Percentiles rank a stretch among this genome's conserved stretches.
phyloP scores from a whole-genome alignment of 306 rosid genomes.

The Quercus aquifolioides region DNA sequence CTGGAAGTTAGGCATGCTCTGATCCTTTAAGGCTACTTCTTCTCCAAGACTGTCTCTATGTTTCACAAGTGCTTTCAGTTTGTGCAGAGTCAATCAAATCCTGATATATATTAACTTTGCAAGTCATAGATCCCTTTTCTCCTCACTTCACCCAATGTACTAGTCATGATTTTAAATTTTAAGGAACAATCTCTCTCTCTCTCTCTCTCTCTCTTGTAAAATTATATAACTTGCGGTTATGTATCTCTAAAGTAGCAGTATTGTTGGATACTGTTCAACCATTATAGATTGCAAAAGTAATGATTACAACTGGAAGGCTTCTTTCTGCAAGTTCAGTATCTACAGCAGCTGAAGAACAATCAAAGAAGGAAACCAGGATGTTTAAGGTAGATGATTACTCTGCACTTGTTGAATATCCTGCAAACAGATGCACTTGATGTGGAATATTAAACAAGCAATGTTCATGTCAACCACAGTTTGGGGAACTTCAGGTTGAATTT shows the following conservation, averaged over 20 bases:
- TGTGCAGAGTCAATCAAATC: neutral
- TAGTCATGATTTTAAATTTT: neutral
- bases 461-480: conserved; percentile 61
- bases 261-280: conserved; percentile 29
- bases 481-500: conserved; percentile 83
- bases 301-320: conserved; percentile 68
- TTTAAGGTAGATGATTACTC: conserved; percentile 54
- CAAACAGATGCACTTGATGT: neutral
- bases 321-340: conserved; percentile 57
- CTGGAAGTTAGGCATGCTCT: neutral
- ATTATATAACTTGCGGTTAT: neutral
- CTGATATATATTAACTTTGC: neutral
- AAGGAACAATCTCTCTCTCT: neutral
- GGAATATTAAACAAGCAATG: conserved; percentile 20
- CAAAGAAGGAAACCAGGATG: conserved; percentile 55
- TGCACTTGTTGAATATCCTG: conserved; percentile 19
- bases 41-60: neutral
- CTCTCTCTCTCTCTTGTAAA: neutral
- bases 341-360: conserved; percentile 37
- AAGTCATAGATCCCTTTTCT: neutral
- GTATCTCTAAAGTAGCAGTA: conserved; percentile 20
- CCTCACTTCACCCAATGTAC: neutral
- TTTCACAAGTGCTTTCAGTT: neutral
- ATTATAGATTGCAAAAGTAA: conserved; percentile 68
- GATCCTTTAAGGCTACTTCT: neutral